Evolutionary conservation across 345 rosid genomes (phyloP).

Genomic region (Heritiera fomes): DNA sequence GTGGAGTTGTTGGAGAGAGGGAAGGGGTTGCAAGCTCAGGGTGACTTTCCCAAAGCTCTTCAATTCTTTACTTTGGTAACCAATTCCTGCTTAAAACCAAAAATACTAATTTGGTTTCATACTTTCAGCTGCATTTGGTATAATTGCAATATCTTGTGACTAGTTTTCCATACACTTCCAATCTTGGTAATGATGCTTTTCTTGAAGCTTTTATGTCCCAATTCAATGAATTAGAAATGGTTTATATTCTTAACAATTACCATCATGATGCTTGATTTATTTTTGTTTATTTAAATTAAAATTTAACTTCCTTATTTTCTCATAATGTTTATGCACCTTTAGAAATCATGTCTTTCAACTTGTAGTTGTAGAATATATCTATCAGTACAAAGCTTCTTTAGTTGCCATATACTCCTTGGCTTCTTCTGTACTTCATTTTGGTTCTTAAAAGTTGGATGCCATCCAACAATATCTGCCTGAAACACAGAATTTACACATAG

Average conservation of each 20-base stretch:
- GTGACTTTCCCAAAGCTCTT: constrained; percentile 53
- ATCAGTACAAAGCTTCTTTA: not conserved
- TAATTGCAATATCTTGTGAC: not conserved
- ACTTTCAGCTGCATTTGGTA: not conserved
- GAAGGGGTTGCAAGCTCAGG: constrained; percentile 49
- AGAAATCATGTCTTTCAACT: too few species aligned
- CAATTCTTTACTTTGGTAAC: constrained; percentile 50
- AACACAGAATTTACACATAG: not conserved
- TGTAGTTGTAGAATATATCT: not conserved
- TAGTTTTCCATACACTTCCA: not conserved
- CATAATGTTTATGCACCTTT: too few species aligned
- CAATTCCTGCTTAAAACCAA: not conserved
- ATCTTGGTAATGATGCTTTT: not conserved
- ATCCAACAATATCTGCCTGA: not conserved
- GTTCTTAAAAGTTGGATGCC: not conserved
- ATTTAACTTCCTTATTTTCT: too few species aligned
- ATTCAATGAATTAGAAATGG: too few species aligned
- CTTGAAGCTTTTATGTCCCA: too few species aligned
- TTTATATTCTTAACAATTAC: too few species aligned
- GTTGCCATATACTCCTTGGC: too few species aligned
- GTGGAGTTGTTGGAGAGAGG: constrained; percentile 48
- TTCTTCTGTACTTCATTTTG: too few species aligned
- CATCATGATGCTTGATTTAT: too few species aligned
- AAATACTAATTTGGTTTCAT: not conserved
- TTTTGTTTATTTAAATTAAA: too few species aligned